Base-by-base conservation (phyloP, 108 stramenopile genomes). In the Nitzschia palea region DNA sequence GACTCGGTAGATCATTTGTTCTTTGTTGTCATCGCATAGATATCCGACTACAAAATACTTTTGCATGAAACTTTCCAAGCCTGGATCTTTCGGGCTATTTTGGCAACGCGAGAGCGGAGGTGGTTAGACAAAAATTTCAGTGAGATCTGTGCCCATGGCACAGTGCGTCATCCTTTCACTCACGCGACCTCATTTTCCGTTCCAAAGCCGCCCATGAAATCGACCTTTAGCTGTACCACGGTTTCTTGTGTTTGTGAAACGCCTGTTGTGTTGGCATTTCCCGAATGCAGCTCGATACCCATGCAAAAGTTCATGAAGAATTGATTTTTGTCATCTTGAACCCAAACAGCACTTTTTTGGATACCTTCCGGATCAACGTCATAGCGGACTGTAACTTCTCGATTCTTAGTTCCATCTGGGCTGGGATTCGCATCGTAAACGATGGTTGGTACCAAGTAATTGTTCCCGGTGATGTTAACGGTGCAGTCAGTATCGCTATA, bases 11-110 rank as follows among this genome's bases (percentile, higher is more conserved):
- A 30, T 18, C 6, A 40, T 60, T 42, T 40, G 14, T 20, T 60
- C 35, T 18, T 28, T 12, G 17, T 60, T 35, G 15, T 60, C 58
- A 23, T 60, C 58, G 58, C 58, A 60, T 42, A 60, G 22, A 20
- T 20, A 60, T 20, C 58, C 58, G 8, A 37, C 58, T 10, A 60
- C 58, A 42, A 26, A 42, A 36, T 60, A 60, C 4, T 26, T 26
- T 60, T 60, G 20, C 12, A 23, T 12, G 20, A 30, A 33, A 40
- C 15, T 5, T 12, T 36, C 22, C 3, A 5, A 14, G 10, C 20
- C 20, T 14, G 37, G 34, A 42, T 42, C 58, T 20, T 36, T 60
- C 5, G 58, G 58, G 6, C 58, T 55, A 29, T 42, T n/a, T n/a
- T n/a, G 40, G 14, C 12, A 42, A 12, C 12, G 14, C 14, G 40